These are phyloP conservation scores for Cladosporium sphaerospermum DNA, from an alignment of 2,329 filamentous ascomycete species.

Conservation along the genomic window DNA sequence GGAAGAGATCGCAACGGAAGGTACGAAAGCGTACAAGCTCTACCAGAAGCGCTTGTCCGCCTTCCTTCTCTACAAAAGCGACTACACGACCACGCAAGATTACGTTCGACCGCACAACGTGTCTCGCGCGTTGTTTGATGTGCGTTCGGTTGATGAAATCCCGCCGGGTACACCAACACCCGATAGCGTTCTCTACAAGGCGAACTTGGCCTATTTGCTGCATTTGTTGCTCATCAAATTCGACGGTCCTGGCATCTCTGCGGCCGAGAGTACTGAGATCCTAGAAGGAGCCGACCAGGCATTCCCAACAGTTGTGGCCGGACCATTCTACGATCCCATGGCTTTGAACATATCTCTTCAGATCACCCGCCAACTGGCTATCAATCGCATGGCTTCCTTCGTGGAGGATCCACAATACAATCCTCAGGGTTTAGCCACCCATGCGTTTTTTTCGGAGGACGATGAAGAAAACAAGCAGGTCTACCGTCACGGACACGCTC, in stretches of 20 bases:
- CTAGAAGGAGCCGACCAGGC: conserved; percentile 20
- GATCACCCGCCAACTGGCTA: conserved; percentile 24
- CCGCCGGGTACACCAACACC: conserved; percentile 31
- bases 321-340: conserved; percentile 14
- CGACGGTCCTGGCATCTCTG: conserved; percentile 21
- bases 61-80: conserved; percentile 31
- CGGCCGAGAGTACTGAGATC: conserved; percentile 24
- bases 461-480: conserved; percentile 15
- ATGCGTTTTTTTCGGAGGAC: conserved; percentile 20
- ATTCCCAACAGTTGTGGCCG: conserved; percentile 22
- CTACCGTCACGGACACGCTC: conserved; percentile 15
- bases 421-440: conserved; percentile 16
- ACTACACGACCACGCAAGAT: conserved; percentile 32
- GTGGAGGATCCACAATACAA: conserved; percentile 16
- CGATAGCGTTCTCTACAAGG: conserved; percentile 38
- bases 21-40: conserved; percentile 35
- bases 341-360: conserved; percentile 20
- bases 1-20: conserved; percentile 28
- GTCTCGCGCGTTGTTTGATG: conserved; percentile 34
- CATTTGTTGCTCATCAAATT: conserved; percentile 31
- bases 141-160: conserved; percentile 19
- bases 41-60: conserved; percentile 30
- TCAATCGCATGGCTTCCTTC: conserved; percentile 19
- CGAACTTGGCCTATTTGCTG: conserved; percentile 40
- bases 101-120: conserved; percentile 38